Evolutionary conservation across 78 protist genomes (phyloP).

Genomic region (slime mould (Dictyostelium discoideum)): DNA sequence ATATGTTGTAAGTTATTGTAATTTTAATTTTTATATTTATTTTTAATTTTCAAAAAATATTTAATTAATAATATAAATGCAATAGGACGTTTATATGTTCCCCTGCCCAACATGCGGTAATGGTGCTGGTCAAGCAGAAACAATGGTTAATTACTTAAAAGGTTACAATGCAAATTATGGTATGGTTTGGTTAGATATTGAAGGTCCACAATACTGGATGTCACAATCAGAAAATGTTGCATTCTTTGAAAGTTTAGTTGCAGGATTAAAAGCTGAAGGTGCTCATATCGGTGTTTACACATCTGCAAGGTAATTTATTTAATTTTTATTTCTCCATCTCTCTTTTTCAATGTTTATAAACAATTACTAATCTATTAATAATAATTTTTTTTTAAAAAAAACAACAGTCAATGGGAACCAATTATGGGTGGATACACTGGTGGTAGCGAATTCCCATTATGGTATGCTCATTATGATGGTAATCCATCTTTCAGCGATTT

Average conservation of each 20-base stretch:
- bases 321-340: too few species aligned
- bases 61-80: too few species aligned
- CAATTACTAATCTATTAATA: too few species aligned
- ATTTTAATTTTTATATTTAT: background rate
- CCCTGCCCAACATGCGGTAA: constrained; percentile 76
- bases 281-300: constrained; percentile 44
- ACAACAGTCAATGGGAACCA: constrained; percentile 61
- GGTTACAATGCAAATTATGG: constrained; percentile 6
- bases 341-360: too few species aligned
- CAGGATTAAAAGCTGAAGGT: background rate
- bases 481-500: background rate
- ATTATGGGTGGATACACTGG: constrained; percentile 55
- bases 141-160: background rate
- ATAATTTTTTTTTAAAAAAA: too few species aligned
- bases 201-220: constrained; percentile 64
- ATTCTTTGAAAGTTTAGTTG: constrained; percentile 30
- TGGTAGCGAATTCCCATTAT: constrained; percentile 11
- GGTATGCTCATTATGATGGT: constrained; percentile 39
- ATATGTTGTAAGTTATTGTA: background rate
- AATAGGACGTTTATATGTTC: constrained; percentile 40
- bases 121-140: constrained; percentile 4
- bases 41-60: too few species aligned
- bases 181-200: constrained; percentile 81
- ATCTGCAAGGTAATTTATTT: background rate
- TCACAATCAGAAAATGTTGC: background rate